Conservation (phyloP, 176 grass and related monocot species). For the Avena atlantica region DNA sequence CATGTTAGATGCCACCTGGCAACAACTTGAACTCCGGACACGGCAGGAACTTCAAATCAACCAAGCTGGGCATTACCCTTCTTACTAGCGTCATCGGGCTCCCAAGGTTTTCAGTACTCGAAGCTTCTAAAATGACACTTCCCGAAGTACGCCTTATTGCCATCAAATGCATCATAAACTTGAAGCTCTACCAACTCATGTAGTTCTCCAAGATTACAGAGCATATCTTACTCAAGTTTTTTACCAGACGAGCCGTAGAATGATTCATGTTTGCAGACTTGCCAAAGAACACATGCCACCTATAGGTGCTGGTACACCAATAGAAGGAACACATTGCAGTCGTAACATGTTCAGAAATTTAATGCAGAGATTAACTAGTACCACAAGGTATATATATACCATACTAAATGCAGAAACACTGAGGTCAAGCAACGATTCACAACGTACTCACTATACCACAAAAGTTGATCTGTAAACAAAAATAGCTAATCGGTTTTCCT, state of each 20-base stretch:
- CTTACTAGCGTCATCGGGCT: slow-evolving; percentile 33
- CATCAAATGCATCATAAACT: slow-evolving; percentile 44
- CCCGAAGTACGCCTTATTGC: not conserved
- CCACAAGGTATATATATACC: no score
- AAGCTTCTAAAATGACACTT: slow-evolving; percentile 24
- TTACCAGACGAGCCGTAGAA: slow-evolving; percentile 42
- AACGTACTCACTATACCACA: no score
- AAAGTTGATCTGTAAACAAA: no score
- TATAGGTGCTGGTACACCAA: no score
- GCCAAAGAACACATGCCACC: no score
- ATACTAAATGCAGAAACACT: no score
- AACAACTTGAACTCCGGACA: slow-evolving; percentile 36
- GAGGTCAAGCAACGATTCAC: no score
- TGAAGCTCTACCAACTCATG: slow-evolving; percentile 48
- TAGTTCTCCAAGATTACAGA: slow-evolving; percentile 34
- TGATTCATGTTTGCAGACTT: not conserved
- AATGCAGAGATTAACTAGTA: no score
- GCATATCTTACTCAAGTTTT: slow-evolving; percentile 31
- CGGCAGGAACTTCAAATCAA: slow-evolving; percentile 42
- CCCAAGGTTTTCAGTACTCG: slow-evolving; percentile 38
- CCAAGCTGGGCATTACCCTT: slow-evolving; percentile 30
- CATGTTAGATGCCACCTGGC: slow-evolving; percentile 34
- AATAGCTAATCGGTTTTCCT: no score
- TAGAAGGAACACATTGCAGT: no score
- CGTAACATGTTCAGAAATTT: no score